Evolutionary conservation across 2,329 filamentous ascomycete species (phyloP).

Genomic region (Penicillium thymicola): DNA sequence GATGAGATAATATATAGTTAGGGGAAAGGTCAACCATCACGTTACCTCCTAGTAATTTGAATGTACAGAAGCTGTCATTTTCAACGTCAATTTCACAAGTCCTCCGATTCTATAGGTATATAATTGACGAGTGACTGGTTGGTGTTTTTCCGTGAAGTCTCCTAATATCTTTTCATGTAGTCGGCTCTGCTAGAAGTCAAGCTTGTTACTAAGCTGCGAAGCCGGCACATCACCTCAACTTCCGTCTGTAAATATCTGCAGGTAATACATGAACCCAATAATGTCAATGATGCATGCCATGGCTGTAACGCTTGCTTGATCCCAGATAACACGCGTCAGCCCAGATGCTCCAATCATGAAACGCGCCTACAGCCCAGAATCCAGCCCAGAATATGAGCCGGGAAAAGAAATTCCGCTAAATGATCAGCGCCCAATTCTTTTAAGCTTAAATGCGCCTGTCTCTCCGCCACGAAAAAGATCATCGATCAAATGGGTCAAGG

Average conservation of each 20-base stretch:
- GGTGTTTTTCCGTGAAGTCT: too few relatives aligned
- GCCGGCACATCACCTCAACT: background rate
- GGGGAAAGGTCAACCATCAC: too few relatives aligned
- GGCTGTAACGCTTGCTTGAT: background rate
- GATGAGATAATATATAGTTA: too few relatives aligned
- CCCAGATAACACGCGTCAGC: too few relatives aligned
- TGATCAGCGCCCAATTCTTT: background rate
- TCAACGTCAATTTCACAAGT: too few relatives aligned
- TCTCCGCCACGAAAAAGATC: slow-evolving; percentile 27
- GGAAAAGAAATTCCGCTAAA: background rate
- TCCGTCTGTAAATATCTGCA: background rate
- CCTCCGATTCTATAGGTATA: too few relatives aligned
- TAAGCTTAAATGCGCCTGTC: slow-evolving; percentile 24
- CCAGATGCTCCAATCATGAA: slow-evolving; percentile 11
- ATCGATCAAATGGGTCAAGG: background rate
- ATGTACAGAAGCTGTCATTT: too few relatives aligned
- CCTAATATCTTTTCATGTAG: background rate
- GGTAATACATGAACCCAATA: background rate
- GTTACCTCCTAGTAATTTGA: background rate
- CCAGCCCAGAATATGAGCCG: background rate
- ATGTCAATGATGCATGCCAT: background rate
- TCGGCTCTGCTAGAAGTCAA: background rate
- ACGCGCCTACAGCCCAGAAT: slow-evolving; percentile 9
- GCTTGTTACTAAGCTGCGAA: background rate
- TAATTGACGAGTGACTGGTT: too few relatives aligned